These are phyloP conservation scores for Monosporozyma solicola DNA, from an alignment of 805 yeast species.

Conservation along the genomic window DNA sequence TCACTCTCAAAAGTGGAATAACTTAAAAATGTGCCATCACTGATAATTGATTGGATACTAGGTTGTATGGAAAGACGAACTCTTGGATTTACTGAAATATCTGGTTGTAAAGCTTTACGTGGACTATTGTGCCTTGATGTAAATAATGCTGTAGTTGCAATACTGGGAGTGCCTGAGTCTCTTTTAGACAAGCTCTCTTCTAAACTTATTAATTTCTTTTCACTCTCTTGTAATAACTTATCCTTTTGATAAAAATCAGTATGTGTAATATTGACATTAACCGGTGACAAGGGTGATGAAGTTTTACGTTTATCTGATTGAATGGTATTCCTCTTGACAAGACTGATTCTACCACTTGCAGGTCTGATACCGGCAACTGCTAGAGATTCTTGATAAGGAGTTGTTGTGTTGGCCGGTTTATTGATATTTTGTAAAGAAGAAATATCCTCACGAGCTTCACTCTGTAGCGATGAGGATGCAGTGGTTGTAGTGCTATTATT, in stretches of 20 bases:
- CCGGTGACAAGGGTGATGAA: not conserved
- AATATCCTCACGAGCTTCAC: not conserved
- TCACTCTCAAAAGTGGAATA: constrained; percentile 6
- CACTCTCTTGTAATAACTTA: constrained; percentile 14
- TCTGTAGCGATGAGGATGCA: not conserved
- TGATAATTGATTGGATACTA: constrained; percentile 23
- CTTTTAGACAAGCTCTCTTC: constrained; percentile 9
- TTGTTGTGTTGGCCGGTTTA: not conserved
- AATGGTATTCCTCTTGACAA: constrained; percentile 11
- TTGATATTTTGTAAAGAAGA: not conserved
- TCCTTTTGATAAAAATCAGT: constrained; percentile 16
- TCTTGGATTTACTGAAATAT: not conserved
- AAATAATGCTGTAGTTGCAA: constrained; percentile 20
- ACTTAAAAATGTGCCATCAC: constrained; percentile 15
- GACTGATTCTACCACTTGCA: constrained; percentile 29
- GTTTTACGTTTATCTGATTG: not conserved
- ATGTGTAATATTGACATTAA: not conserved
- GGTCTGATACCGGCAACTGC: constrained; percentile 16
- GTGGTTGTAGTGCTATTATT: not conserved
- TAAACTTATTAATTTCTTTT: constrained; percentile 11
- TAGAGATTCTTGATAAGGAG: constrained; percentile 7
- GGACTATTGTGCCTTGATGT: constrained; percentile 19
- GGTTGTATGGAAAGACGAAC: constrained; percentile 20
- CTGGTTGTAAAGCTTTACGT: constrained; percentile 3
- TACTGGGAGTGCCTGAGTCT: constrained; percentile 11